These are phyloP conservation scores for Pythium volutum DNA, from an alignment of 352 stramenopile species.

Conservation along the genomic window DNA sequence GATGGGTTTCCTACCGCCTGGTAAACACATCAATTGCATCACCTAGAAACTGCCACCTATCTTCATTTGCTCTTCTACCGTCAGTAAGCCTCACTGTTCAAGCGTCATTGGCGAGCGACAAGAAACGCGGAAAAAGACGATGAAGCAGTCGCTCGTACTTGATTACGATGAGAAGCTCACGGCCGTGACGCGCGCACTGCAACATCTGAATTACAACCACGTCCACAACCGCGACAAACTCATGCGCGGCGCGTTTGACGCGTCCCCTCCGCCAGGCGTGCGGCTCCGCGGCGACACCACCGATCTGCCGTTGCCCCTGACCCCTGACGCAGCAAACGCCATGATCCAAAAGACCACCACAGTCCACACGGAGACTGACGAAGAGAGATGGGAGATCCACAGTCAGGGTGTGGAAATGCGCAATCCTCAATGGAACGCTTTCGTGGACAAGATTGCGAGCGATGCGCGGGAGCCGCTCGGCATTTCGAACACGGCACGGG, in stretches of 20 bases:
- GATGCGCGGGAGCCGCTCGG: background rate
- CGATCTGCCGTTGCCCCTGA: background rate
- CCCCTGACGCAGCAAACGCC: background rate
- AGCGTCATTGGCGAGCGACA: no score
- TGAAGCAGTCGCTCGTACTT: background rate
- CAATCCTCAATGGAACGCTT: background rate
- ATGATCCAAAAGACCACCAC: background rate
- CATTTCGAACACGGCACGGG: background rate
- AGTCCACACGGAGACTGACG: no score
- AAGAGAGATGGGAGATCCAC: no score
- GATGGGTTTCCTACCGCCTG: no score
- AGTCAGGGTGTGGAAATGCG: background rate
- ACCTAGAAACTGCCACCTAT: no score
- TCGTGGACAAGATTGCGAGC: background rate
- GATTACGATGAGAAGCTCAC: background rate
- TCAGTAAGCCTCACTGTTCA: no score
- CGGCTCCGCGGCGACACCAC: background rate
- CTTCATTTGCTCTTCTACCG: no score
- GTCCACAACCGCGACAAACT: background rate
- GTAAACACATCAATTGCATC: no score
- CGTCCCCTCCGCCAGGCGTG: no score
- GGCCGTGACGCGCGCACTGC: background rate
- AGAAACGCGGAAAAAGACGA: no score
- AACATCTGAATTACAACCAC: background rate
- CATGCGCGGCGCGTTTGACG: no score